Evolutionary conservation across 2,329 filamentous ascomycete species (phyloP).

Genomic region (Verticillium dahliae): DNA sequence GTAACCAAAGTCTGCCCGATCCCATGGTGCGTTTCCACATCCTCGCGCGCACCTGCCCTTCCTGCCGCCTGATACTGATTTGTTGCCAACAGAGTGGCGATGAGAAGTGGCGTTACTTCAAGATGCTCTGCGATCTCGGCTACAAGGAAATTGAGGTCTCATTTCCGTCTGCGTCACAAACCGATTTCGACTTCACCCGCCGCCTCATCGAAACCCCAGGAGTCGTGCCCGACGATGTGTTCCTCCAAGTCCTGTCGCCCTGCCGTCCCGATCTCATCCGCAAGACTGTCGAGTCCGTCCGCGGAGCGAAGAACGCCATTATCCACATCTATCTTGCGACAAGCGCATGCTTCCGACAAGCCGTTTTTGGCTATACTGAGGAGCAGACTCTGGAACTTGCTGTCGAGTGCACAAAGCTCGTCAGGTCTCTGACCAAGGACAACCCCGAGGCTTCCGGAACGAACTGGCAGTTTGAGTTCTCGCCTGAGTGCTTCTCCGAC

Average conservation of each 20-base stretch:
- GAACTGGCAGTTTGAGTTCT: conserved; percentile 76
- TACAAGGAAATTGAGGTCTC: conserved; percentile 98
- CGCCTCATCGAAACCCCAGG: conserved; percentile 80
- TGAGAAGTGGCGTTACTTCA: conserved; percentile 92
- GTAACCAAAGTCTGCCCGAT: conserved; percentile 87
- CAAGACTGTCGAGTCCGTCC: conserved; percentile 81
- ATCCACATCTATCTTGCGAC: conserved; percentile 95
- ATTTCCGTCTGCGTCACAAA: conserved; percentile 90
- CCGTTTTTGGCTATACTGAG: conserved; percentile 84
- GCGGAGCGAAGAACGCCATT: conserved; percentile 86
- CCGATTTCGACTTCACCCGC: conserved; percentile 92
- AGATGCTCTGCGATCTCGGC: conserved; percentile 84
- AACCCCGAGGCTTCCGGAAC: conserved; percentile 51
- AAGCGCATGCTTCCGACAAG: conserved; percentile 86
- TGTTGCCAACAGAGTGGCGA: conserved; percentile 64
- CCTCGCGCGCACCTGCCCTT: not conserved
- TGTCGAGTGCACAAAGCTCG: conserved; percentile 78
- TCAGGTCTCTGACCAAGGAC: conserved; percentile 83
- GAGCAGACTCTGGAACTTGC: conserved; percentile 77
- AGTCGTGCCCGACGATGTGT: conserved; percentile 80
- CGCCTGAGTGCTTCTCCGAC: conserved; percentile 86
- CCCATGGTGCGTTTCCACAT: conserved; percentile 66
- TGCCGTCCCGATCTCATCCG: conserved; percentile 88
- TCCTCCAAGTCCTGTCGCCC: conserved; percentile 84
- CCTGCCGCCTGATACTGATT: conserved; percentile 5